Percentiles rank a stretch among this genome's conserved stretches.
phyloP scores from a whole-genome alignment of 208 protist species.

The Leishmania lainsoni region DNA sequence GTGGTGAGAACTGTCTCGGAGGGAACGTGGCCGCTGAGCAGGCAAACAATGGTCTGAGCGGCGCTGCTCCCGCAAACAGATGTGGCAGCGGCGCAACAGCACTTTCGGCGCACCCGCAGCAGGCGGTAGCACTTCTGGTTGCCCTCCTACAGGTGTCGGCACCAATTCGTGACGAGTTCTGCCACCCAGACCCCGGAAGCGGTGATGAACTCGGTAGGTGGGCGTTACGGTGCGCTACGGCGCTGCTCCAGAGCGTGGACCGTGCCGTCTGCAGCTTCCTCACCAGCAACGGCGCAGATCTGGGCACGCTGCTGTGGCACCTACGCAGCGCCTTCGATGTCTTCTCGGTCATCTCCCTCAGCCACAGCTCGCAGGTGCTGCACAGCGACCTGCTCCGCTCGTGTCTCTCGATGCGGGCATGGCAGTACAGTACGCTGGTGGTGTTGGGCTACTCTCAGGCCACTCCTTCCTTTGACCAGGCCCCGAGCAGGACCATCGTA shows the following conservation, averaged over 20 bases:
- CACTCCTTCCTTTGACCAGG: conserved; percentile 10
- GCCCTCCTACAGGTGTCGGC: conserved; percentile 66
- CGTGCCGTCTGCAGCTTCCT: conserved; percentile 48
- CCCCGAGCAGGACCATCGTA: conserved; percentile 27
- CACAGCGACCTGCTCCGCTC: conserved; percentile 48
- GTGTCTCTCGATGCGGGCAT: conserved; percentile 71
- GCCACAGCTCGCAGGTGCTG: conserved; percentile 61
- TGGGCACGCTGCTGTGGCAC: conserved; percentile 44
- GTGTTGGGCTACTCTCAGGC: conserved; percentile 50
- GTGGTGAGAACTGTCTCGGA: neutral
- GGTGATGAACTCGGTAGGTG: conserved; percentile 36
- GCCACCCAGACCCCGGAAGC: conserved; percentile 24
- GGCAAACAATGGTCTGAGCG: neutral
- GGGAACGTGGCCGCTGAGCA: neutral
- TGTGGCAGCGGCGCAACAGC: neutral
- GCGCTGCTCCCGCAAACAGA: neutral
- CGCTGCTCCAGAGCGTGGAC: conserved; percentile 61
- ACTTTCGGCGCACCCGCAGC: conserved; percentile 17
- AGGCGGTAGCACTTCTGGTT: conserved; percentile 58
- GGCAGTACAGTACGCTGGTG: conserved; percentile 61
- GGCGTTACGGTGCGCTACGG: conserved; percentile 50
- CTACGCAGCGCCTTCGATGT: conserved; percentile 66
- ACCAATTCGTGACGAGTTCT: conserved; percentile 72
- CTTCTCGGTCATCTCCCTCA: conserved; percentile 57
- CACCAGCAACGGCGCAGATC: conserved; percentile 26